A percentile compares a stretch with the other conserved stretches of the same genome.
phyloP scores from a whole-genome alignment of 768 basidiomycete species.

The Glaciozyma antarctica region DNA sequence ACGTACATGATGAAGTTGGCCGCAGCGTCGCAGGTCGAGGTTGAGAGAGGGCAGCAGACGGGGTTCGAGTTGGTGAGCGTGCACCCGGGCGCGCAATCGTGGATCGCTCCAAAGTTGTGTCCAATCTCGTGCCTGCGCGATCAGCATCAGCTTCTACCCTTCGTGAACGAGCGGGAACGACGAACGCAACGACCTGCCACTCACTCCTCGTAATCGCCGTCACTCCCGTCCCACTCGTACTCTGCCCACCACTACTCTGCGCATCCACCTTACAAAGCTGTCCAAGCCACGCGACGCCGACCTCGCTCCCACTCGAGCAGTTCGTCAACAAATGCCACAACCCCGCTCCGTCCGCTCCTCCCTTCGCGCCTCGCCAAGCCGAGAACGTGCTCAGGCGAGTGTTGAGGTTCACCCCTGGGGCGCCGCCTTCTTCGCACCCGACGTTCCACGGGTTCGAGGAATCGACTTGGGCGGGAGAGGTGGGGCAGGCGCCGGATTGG shows the following conservation, averaged over 20 bases:
- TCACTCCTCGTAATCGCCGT: conserved; percentile 66
- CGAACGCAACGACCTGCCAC: conserved; percentile 70
- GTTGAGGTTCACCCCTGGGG: conserved; percentile 49
- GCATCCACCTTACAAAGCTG: not conserved
- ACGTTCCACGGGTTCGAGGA: conserved; percentile 59
- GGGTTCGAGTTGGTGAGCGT: conserved; percentile 42
- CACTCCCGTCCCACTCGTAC: conserved; percentile 72
- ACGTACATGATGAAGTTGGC: conserved; percentile 67
- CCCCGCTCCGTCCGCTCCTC: conserved; percentile 58
- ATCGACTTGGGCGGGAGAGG: conserved; percentile 45
- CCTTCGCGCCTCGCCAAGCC: conserved; percentile 65
- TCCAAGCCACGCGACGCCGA: conserved; percentile 51
- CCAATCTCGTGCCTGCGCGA: not conserved
- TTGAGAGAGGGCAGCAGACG: conserved; percentile 60
- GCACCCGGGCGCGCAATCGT: conserved; percentile 60
- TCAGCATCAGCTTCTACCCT: not conserved
- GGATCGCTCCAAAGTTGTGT: conserved; percentile 79
- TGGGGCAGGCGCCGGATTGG: conserved; percentile 59
- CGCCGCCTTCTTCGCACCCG: conserved; percentile 25
- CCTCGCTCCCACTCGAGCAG: conserved; percentile 65
- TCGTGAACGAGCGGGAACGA: conserved; percentile 44
- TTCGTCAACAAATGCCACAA: conserved; percentile 84
- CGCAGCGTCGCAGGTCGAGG: conserved; percentile 54
- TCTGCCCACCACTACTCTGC: conserved; percentile 38
- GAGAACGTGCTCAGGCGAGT: conserved; percentile 67